Evolutionary conservation across 805 yeast species (phyloP), one percentile per base, ranked within the genome.

Genomic region (Scheffersomyces stipitis): DNA sequence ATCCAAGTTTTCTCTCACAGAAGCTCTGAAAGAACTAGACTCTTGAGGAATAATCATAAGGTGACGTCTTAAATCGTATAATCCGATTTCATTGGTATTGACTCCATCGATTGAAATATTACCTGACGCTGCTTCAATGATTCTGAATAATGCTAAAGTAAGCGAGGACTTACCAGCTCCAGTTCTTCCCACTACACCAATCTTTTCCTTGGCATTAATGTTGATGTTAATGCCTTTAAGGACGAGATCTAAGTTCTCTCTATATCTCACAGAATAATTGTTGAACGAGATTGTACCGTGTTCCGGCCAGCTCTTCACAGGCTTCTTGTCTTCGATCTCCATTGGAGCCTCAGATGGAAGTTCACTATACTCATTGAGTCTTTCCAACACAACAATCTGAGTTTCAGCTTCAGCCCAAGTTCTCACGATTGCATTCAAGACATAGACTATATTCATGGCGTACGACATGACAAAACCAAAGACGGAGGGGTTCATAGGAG

Each of bases 171-270:
- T 89, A 36, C 68, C 66, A 3, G 83, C 78, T 6, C 73, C 75
- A 58, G 98, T 90, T 57, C 98, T 77, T 17, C 98, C 98, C 38
- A 91, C 97, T 61, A 90, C 89, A 44, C 98, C 98, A 54, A 90
- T 72, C 60, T 91, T 91, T 58, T 91, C 97, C 39, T 76, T 69
- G 1, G 90, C 78, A 32, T 78, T 72, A 49, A 91, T 78, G 9
- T 74, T 64, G 16, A 91, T 54, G 40, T 67, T 72, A 49, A 91
- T 76, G 40, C 81, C 68, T 50, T 81, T 84, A 62, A 91, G 69
- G 3, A 87, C 93, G 14, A 85, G 73, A 33, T 86, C 96, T 45
- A 91, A 71, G 41, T 83, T 89, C 10, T 81, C 78, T 59, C 96
- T 80, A 56, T 91, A 91, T 41, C 86, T 75, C 4, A 96, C 81